Base-by-base conservation (phyloP, 2,329 filamentous ascomycete species). In the Cercospora sp. region DNA sequence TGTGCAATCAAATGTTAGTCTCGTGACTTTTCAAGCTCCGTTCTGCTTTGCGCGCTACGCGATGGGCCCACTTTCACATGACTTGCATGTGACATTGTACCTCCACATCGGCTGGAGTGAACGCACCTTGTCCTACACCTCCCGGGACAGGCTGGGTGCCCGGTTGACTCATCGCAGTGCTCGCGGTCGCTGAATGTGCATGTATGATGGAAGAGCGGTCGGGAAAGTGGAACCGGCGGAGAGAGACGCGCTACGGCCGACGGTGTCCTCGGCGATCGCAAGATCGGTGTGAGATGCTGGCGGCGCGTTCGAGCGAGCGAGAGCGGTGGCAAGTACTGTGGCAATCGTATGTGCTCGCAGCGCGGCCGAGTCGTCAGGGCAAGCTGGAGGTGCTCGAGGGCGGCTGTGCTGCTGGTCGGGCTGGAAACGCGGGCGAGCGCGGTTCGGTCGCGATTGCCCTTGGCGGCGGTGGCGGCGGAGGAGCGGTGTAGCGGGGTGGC, bases 161-260 rank as follows among this genome's bases (percentile, higher is more conserved):
- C 68, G 72, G 64, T 67, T 73, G 72, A 74, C 73, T 74, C 74
- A 76, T 76, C 69, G 70, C 64, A 45, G 63, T 58, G 67, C 65
- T 69, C 65, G 53, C 65, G 45, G 73, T 68, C 68, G 64, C 64
- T 60, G 58, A 51, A 65, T 55, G 68, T 63, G 67, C 70, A 72
- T 72, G 60, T 67, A 68, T 67, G 61, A 55, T 40, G 28, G 63
- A 30, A 57, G 31, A 67, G 63, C 59, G 59, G 62, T 51, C 23
- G 63, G 63, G 9, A 58, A 16, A 36, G 58, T 20, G 60, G 31
- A 60, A 53, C 36, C 45, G 48, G 68, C 33, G 65, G 58, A 26
- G 26, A 36, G 33, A 33, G 58, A 31, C 53, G 62, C 31, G 62
- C 40, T 30, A 36, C 20, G 48, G 42, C 36, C 23, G 40, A 51